A percentile compares a stretch with the other conserved stretches of the same genome.
These are phyloP conservation scores for Amphirosellinia nigrospora DNA, from an alignment of 495 filamentous ascomycete genomes.

Conservation along the genomic window DNA sequence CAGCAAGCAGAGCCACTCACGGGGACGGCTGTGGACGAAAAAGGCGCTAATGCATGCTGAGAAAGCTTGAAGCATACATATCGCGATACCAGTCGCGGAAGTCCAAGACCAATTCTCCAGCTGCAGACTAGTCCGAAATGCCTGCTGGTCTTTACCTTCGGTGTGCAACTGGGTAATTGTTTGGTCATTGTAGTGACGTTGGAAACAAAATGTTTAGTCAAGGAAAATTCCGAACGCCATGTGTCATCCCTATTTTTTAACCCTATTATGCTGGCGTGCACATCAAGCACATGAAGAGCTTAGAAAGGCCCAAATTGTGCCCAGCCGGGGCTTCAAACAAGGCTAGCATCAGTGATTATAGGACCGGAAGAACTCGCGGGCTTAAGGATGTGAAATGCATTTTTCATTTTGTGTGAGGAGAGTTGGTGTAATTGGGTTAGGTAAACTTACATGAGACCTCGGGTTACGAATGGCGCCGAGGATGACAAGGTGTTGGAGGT, in stretches of 20 bases:
- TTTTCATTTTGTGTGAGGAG: conserved; percentile 8
- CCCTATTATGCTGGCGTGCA: not conserved
- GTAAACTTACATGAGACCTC: conserved; percentile 12
- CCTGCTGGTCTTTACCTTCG: conserved; percentile 16
- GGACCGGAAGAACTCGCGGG: not conserved
- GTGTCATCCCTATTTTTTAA: not conserved
- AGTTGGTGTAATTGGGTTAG: conserved; percentile 14
- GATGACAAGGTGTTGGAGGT: conserved; percentile 16
- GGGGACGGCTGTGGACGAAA: not conserved
- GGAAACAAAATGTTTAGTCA: not conserved
- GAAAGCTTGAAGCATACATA: conserved; percentile 9
- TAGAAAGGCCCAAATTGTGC: conserved; percentile 7
- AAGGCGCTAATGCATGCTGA: conserved; percentile 7
- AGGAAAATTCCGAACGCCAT: not conserved
- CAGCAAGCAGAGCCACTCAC: conserved; percentile 27
- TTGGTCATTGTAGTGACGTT: not conserved
- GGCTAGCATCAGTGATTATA: conserved; percentile 22
- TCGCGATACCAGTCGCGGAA: not conserved
- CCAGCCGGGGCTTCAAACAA: conserved; percentile 10
- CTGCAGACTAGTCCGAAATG: not conserved
- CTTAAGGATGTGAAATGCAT: not conserved
- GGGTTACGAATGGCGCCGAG: not conserved
- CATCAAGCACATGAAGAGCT: conserved; percentile 8
- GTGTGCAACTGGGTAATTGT: conserved; percentile 14
- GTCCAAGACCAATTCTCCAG: conserved; percentile 8